phyloP scores from a whole-genome alignment of 2,329 filamentous ascomycete species.

The Stachybotrys chartarum region DNA sequence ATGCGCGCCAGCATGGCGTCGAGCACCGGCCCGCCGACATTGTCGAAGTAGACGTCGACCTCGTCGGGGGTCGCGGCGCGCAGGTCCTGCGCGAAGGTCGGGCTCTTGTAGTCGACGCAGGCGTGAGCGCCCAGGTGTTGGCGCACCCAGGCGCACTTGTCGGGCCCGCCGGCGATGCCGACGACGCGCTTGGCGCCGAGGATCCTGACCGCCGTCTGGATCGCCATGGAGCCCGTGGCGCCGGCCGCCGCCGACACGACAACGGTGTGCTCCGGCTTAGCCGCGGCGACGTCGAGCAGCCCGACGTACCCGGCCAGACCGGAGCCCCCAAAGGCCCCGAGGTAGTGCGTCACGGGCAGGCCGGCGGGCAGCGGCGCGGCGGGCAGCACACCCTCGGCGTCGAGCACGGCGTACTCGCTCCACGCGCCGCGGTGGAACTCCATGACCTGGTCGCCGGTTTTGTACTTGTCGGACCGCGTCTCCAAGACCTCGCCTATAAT shows the following conservation, averaged over 20 bases:
- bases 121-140: constrained; percentile 17
- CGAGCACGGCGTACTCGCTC: constrained; percentile 18
- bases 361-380: constrained; percentile 14
- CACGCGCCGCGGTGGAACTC: constrained; percentile 20
- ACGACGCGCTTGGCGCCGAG: constrained; percentile 19
- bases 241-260: constrained; percentile 20
- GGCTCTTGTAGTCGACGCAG: constrained; percentile 22
- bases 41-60: constrained; percentile 21
- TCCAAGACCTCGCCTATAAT: constrained; percentile 20
- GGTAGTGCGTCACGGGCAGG: constrained; percentile 17
- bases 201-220: constrained; percentile 19
- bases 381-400: constrained; percentile 15
- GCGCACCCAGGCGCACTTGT: constrained; percentile 20
- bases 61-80: constrained; percentile 17
- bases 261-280: constrained; percentile 18
- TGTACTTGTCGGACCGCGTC: constrained; percentile 14
- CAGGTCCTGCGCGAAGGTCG: constrained; percentile 17
- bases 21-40: constrained; percentile 17
- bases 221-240: constrained; percentile 19
- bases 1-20: constrained; percentile 19
- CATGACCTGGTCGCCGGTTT: constrained; percentile 17
- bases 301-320: constrained; percentile 18
- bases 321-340: constrained; percentile 19
- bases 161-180: constrained; percentile 18
- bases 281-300: constrained; percentile 14